Evolutionary conservation across 2,329 filamentous ascomycete species (phyloP), one percentile per base, ranked within the genome.

Genomic region (Aspergillus ustus): DNA sequence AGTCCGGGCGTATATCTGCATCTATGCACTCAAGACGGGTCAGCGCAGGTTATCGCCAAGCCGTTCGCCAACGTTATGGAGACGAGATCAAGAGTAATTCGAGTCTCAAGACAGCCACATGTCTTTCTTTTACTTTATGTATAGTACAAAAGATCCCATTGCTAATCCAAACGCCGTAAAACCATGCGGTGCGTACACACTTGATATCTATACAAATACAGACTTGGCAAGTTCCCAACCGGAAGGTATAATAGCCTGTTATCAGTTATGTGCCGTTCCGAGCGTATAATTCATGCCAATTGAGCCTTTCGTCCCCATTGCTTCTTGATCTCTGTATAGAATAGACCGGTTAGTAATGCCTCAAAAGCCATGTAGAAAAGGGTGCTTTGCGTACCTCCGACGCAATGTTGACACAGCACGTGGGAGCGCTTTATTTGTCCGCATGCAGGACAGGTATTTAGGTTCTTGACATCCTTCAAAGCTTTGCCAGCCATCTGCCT

Each of bases 401-500:
- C 89, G 78, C 95, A 99, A 72, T 91, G 88, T 20, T 92, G 89
- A 78, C 95, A 99, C 67, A 99, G 77, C 40, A 93, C 82, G 81
- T 99, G 95, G 72, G 92, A 89, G 74, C 92, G 89, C 83, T 99
- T 99, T 28, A 88, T 81, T 74, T 90, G 86, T 52, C 95, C 96
- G 72, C 95, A 99, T 15, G 89, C 91, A 0, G 94, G 91, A 75
- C 95, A 99, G 73, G 88, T 91, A 81, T 93, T 96, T 69, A 99
- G 80, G 57, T 87, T 86, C 66, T 90, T 95, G 61, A 96, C 88
- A 75, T 99, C 95, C 81, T 97, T 91, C 70, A 99, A 79, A 49
- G 89, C 94, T 81, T 99, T 99, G 73, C 95, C 95, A 25, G 93
- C 94, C 89, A 98, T 91, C 75, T 96, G 93, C 72, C 96, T 88